Conservation (phyloP, 148 eudicot species). For the Rheum nobile region DNA sequence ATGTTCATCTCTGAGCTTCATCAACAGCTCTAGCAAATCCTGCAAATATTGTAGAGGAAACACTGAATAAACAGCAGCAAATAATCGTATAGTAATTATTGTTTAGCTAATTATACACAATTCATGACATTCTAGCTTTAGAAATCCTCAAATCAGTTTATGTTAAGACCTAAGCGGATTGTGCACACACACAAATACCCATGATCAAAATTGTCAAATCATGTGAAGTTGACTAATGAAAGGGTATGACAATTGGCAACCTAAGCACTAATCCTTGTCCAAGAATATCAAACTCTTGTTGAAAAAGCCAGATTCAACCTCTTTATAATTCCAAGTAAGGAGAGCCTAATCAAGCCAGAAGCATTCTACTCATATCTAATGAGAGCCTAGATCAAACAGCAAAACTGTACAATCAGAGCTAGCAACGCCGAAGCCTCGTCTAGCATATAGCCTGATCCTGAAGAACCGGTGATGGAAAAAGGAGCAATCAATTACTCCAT, state of each 20-base stretch:
- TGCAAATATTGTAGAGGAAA: conserved; percentile 27
- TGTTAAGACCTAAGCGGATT: neutral
- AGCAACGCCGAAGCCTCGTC: neutral
- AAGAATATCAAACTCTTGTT: neutral
- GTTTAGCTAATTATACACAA: neutral
- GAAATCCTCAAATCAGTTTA: neutral
- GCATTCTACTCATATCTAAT: neutral
- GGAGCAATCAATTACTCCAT: neutral
- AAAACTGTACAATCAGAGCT: neutral
- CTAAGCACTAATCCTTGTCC: neutral
- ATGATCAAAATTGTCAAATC: neutral
- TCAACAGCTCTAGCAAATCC: conserved; percentile 61
- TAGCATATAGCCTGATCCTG: neutral
- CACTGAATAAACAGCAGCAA: neutral
- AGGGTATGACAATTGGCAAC: neutral
- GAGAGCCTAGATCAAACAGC: neutral
- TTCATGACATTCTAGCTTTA: neutral
- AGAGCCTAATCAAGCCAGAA: neutral
- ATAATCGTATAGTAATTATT: neutral
- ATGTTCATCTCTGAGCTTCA: conserved; percentile 72
- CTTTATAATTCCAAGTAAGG: neutral
- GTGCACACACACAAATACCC: neutral
- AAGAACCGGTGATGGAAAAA: too few relatives aligned
- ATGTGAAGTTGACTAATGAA: neutral
- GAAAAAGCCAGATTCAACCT: neutral